phyloP scores from a whole-genome alignment of 345 rosid species.

The Eutrema yunnanense region DNA sequence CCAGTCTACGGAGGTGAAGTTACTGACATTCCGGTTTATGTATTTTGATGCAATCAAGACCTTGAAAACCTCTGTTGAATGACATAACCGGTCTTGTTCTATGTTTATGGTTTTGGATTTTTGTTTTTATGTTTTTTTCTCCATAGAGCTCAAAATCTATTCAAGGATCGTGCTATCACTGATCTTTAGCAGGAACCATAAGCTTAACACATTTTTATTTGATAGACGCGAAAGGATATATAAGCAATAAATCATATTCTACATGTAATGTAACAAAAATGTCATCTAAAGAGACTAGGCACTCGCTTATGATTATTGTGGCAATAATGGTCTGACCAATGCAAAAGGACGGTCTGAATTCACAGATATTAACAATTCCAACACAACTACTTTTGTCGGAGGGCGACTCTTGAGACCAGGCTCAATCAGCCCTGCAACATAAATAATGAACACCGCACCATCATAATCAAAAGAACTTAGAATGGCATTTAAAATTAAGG shows the following conservation, averaged over 20 bases:
- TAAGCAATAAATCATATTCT: neutral
- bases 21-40: conserved; percentile 23
- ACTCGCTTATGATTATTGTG: conserved; percentile 5
- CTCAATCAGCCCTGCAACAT: conserved; percentile 60
- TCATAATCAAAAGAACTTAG: neutral
- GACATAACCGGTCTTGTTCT: neutral
- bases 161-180: neutral
- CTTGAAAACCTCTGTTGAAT: neutral
- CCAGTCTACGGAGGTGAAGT: conserved; percentile 18
- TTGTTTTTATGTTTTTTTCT: neutral
- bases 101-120: neutral
- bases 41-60: conserved; percentile 24
- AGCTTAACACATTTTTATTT: neutral
- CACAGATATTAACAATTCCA: conserved; percentile 66
- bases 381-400: conserved; percentile 45
- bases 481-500: neutral
- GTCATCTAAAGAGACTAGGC: neutral
- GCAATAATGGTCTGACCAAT: conserved; percentile 51
- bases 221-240: neutral
- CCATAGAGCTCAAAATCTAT: neutral
- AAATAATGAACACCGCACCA: neutral
- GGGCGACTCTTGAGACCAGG: conserved; percentile 43
- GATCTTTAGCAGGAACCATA: neutral
- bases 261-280: neutral
- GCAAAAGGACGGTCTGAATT: conserved; percentile 51